Conservation (phyloP, 305 asterid genomes). For the Fraxinus floribunda region DNA sequence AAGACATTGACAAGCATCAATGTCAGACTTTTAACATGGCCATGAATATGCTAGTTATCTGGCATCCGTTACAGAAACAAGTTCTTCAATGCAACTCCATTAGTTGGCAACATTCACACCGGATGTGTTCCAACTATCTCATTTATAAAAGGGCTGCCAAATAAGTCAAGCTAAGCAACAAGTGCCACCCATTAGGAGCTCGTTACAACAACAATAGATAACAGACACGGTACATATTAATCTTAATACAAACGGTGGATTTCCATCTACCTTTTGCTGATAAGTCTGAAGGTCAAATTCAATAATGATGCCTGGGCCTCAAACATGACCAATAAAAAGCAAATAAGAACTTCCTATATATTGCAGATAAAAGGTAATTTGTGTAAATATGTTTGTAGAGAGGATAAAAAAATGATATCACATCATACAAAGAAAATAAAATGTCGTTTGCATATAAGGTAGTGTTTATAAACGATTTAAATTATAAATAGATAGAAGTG, state of each 20-base stretch:
- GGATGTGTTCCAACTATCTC: background rate
- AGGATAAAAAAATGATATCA: background rate
- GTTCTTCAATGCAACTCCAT: background rate
- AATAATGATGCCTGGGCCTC: background rate
- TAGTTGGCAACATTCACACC: background rate
- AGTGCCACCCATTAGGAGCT: background rate
- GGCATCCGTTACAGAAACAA: background rate
- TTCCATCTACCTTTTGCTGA: background rate
- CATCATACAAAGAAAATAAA: background rate
- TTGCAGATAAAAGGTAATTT: background rate
- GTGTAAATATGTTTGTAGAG: background rate
- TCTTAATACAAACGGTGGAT: background rate
- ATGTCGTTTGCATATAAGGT: background rate
- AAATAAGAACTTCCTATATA: background rate
- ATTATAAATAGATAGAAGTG: background rate
- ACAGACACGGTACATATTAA: background rate
- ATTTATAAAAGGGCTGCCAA: background rate
- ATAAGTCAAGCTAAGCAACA: background rate
- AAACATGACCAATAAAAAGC: background rate
- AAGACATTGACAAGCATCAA: conserved; percentile 14
- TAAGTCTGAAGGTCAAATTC: background rate
- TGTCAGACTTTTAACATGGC: background rate
- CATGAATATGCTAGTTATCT: background rate
- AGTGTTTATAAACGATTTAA: too few relatives aligned
- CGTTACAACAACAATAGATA: background rate